Evolutionary conservation across 805 yeast species (phyloP), one percentile per base, ranked within the genome.

Genomic region (Hyphopichia homilentoma): DNA sequence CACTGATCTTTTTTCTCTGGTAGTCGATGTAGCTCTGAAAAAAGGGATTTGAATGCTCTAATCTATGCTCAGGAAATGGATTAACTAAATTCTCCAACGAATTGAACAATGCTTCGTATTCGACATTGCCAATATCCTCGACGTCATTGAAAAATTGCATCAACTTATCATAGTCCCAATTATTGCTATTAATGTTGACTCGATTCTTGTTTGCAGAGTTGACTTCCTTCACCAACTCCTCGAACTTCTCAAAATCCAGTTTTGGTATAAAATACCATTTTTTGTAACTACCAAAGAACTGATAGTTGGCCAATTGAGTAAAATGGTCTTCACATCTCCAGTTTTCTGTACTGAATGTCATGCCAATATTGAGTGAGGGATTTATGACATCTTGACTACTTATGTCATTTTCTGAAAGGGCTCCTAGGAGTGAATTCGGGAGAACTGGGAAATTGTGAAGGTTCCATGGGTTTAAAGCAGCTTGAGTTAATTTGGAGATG

Each of bases 241-340:
- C 85, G 47, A 73, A 80, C 35, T 68, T 70, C 2, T 53, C 66
- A 33, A 68, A 68, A 32, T 75, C 75, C 44, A 62, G 59, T 11
- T 79, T 81, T 0, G 81, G 73, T n/a, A 82, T 65, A 34, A 79
- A 68, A 39, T 76, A 79, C 84, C 86, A 79, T 13, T 73, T 45
- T 45, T 70, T 74, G 9, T 63, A 46, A 5, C 73, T 72, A 2
- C 88, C 89, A 30, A 64, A 42, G 40, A 76, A 77, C 28, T 69
- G 74, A 39, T 68, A 80, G 45, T 75, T 77, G 18, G 70, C 57
- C 7, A 61, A 47, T 27, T 77, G 76, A 2, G 81, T 51, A 50
- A 73, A 75, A 39, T 76, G 82, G 41, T 81, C 88, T 42, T 76
- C 84, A 33, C 68, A 52, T 14, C 56, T 52, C 86, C 86, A 82